A percentile compares a stretch with the other conserved stretches of the same genome.
These are phyloP conservation scores for Exutisphaerella laricina DNA, from an alignment of 2,329 filamentous ascomycete genomes.

Conservation along the genomic window DNA sequence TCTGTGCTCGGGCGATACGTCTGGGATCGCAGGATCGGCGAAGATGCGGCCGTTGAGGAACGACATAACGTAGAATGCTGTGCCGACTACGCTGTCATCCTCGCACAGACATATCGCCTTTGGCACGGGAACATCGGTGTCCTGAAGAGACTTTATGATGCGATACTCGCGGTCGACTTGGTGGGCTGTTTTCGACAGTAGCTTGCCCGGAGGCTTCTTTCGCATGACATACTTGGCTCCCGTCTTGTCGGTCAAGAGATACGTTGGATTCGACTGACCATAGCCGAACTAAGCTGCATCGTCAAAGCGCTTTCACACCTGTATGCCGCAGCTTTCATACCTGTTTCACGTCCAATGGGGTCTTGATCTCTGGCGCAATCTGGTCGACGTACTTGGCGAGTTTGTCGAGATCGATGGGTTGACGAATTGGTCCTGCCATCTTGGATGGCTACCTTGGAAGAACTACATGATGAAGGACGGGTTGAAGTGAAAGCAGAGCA, in stretches of 20 bases:
- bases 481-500: not conserved
- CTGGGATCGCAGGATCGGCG: slow-evolving; percentile 78
- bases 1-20: slow-evolving; percentile 61
- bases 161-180: slow-evolving; percentile 94
- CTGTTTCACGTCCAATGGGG: slow-evolving; percentile 84
- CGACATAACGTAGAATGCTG: slow-evolving; percentile 95
- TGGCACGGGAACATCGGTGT: slow-evolving; percentile 80
- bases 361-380: slow-evolving; percentile 76
- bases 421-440: slow-evolving; percentile 83
- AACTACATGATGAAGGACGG: slow-evolving; percentile 9
- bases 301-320: no score
- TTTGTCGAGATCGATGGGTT: slow-evolving; percentile 77
- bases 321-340: no score
- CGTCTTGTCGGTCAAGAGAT: slow-evolving; percentile 72
- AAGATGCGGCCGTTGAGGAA: slow-evolving; percentile 93
- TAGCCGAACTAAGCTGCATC: slow-evolving; percentile 95
- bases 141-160: slow-evolving; percentile 74
- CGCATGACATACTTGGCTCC: slow-evolving; percentile 77
- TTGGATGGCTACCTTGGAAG: slow-evolving; percentile 9
- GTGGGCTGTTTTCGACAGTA: slow-evolving; percentile 90
- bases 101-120: slow-evolving; percentile 80
- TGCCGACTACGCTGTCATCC: slow-evolving; percentile 73
- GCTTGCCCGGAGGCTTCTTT: slow-evolving; percentile 94
- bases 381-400: slow-evolving; percentile 72
- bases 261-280: slow-evolving; percentile 96